Base-by-base conservation (phyloP, 345 rosid genomes). In the Camelina neglecta region DNA sequence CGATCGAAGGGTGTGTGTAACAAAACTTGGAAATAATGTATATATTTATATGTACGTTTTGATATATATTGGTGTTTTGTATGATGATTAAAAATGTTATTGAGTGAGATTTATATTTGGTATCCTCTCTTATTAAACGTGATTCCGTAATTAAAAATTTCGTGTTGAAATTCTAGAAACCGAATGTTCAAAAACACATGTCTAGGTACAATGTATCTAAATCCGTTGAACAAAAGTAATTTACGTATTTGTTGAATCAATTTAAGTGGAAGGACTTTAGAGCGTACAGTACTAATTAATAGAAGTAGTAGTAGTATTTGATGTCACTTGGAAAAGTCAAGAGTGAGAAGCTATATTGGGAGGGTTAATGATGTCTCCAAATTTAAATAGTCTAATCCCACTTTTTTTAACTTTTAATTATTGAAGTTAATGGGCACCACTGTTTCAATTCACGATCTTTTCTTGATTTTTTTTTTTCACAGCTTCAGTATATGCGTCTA, bases 161-260 rank as follows among this genome's bases (percentile, higher is more conserved):
- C 12, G 18, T 16, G 26, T 42, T 13, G 2, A 21, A 23, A 23
- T 33, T 16, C 54, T 42, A 55, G 21, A 55, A 69, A 45, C 31
- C 6, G 45, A 49, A 49, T 48, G 16, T n/a, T 20, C 2, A 21
- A 31, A 26, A 31, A 55, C 13, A 62, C 9, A 63, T 59, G 81
- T 72, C 81, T 66, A 78, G 60, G 73, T 78, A 51, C 81, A 78
- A 66, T 66, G 81, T 51, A 72, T 72, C 67, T 59, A 21, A 72
- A 51, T 15, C 36, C 24, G 44, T 33, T 9, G 62, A 75, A 41
- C 6, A 60, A 75, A 38, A 20, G 31, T 26, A 8, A 20, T 8
- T 26, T 12, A 44, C n/a, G 51, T 8, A 21, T 26, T 61, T 72
- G 33, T 42, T 16, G 65, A 65, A 66, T 56, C 20, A 48, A 21